Conservation (phyloP, 768 basidiomycete genomes). For the Leccinum disarticulatum region DNA sequence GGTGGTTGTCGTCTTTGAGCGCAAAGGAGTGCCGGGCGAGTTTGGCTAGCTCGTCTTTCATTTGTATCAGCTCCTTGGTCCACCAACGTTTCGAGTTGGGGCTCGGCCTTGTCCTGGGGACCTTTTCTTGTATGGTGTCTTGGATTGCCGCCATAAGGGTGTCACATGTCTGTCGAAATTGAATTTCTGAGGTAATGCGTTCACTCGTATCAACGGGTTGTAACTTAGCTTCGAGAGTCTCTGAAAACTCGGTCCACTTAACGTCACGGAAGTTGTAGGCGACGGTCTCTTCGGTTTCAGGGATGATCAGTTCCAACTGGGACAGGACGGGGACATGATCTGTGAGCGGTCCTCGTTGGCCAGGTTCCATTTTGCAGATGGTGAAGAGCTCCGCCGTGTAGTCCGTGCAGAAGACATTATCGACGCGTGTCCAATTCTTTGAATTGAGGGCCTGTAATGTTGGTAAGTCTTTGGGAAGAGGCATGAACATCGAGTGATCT, state of each 20-base stretch:
- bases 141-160: not conserved
- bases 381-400: not conserved
- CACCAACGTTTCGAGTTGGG: not conserved
- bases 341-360: not conserved
- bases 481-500: too few species aligned
- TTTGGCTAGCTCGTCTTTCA: not conserved
- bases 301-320: not conserved
- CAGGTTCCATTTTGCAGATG: not conserved
- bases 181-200: not conserved
- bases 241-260: not conserved
- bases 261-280: not conserved
- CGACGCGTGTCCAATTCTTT: constrained; percentile 32
- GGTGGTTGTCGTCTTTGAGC: not conserved
- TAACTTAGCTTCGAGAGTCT: not conserved
- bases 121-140: not conserved
- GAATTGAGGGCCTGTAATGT: too few species aligned
- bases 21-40: not conserved
- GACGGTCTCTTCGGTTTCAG: too few species aligned
- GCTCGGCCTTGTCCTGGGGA: not conserved
- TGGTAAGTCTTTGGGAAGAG: too few species aligned
- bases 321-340: not conserved
- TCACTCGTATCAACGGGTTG: not conserved
- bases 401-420: constrained; percentile 35
- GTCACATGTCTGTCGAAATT: not conserved
- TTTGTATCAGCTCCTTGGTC: not conserved